phyloP scores from a whole-genome alignment of 805 yeast species.

The Yarrowia alimentaria region DNA sequence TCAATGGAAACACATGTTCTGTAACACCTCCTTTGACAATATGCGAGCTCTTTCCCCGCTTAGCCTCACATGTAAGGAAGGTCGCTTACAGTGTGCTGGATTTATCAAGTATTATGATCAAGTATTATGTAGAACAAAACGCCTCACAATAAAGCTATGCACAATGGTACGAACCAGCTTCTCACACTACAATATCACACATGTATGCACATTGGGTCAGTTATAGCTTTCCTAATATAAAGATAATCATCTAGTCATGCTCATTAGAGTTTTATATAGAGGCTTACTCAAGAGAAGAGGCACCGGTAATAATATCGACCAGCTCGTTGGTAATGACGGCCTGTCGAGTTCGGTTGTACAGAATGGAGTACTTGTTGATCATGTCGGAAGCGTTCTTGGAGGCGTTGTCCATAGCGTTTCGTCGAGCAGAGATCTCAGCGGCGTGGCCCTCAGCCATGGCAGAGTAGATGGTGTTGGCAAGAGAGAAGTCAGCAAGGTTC shows the following conservation, averaged over 20 bases:
- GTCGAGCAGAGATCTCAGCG: slow-evolving; percentile 95
- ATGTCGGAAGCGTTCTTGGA: slow-evolving; percentile 99
- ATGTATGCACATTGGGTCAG: not conserved
- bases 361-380: slow-evolving; percentile 93
- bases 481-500: slow-evolving; percentile 72
- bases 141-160: too few relatives aligned
- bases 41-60: too few relatives aligned
- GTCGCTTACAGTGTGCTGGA: too few relatives aligned
- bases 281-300: slow-evolving; percentile 87
- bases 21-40: too few relatives aligned
- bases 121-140: too few relatives aligned
- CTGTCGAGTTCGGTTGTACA: slow-evolving; percentile 99
- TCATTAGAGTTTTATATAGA: slow-evolving; percentile 28
- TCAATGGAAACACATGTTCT: too few relatives aligned
- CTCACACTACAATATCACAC: too few relatives aligned
- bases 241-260: slow-evolving; percentile 28
- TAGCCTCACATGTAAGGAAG: too few relatives aligned
- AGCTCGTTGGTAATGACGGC: slow-evolving; percentile 98
- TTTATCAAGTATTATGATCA: too few relatives aligned
- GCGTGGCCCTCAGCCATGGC: slow-evolving; percentile 99
- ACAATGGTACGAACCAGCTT: too few relatives aligned
- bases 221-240: not conserved
- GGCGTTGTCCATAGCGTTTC: slow-evolving; percentile 99
- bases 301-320: slow-evolving; percentile 99
- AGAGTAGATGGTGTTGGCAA: slow-evolving; percentile 83